Percentiles rank a stretch among this genome's conserved stretches.
Conservation (phyloP, 768 basidiomycete species). For the Suillus plorans region DNA sequence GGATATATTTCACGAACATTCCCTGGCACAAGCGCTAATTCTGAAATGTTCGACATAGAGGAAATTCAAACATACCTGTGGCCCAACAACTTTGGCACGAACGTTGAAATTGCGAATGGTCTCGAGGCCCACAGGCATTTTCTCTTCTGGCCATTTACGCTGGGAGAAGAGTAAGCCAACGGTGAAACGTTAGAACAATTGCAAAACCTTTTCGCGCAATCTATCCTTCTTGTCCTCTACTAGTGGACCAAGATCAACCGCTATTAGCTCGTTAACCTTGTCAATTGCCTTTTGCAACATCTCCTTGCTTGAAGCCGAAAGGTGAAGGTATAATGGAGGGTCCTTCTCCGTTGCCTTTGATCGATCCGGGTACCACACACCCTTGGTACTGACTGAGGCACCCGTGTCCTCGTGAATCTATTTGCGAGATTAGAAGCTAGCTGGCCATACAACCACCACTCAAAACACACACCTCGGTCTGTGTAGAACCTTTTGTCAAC, state of each 20-base stretch:
- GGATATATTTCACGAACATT: conserved; percentile 97
- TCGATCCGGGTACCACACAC: conserved; percentile 94
- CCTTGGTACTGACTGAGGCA: conserved; percentile 89
- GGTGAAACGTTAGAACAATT: neutral
- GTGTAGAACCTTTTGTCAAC: conserved; percentile 90
- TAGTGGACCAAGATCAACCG: conserved; percentile 74
- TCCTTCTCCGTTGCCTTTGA: conserved; percentile 89
- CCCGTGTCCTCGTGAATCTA: conserved; percentile 94
- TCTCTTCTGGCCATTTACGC: conserved; percentile 99
- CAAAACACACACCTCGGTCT: conserved; percentile 68
- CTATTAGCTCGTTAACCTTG: conserved; percentile 71
- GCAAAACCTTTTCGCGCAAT: conserved; percentile 59
- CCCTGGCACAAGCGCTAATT: conserved; percentile 48
- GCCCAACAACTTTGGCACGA: conserved; percentile 95
- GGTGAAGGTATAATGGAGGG: conserved; percentile 91
- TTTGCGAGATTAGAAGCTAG: conserved; percentile 7
- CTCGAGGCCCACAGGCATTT: conserved; percentile 85
- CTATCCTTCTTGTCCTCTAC: conserved; percentile 78
- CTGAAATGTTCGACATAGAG: no score
- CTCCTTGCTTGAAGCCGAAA: conserved; percentile 73
- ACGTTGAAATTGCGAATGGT: conserved; percentile 96
- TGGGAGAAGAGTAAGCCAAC: conserved; percentile 30
- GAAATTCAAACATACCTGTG: conserved; percentile 55
- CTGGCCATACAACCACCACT: neutral
- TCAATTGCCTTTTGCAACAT: conserved; percentile 65